Base-by-base conservation (phyloP, 2,329 filamentous ascomycete species). In the Nigrograna mackinnonii region DNA sequence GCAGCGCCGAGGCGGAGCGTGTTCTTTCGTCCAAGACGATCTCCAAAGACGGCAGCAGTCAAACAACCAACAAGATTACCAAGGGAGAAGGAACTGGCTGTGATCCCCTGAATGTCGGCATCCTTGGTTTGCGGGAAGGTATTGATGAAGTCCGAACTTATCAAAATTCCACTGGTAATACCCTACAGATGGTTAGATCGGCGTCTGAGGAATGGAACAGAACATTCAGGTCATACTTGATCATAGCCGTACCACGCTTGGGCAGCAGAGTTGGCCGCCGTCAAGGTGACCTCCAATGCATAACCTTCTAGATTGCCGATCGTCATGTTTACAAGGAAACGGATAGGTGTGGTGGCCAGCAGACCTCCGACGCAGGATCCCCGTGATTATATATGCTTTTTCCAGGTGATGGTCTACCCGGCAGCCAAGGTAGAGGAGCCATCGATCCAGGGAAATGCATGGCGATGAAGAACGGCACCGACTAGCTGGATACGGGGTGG, bases 51-150 rank as follows among this genome's bases (percentile, higher is more conserved):
- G 26, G 48, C 48, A 14, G 52, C 52, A 19, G 47, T 34, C 18
- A 54, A 39, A 39, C 51, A 54, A 35, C 52, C 52, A 4, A 43
- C 48, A 16, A 55, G 38, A 22, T 53, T 48, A 16, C 54, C 46
- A 11, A 57, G 37, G 6, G 52, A 55, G 21, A 57, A 57, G 38
- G 49, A 55, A 28, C 54, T 57, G n/a, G 52, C 46, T 22, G 52
- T 55, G 22, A 55, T 57, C 6, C 52, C 54, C 30, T 57, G 47
- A 26, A 57, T 52, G 28, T 54, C 43, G 1, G 52, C 37, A 20
- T 49, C 39, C 19, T 42, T 50, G 20, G 52, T 55, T 34, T 56
- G 43, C 3, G 54, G 54, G 39, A 57, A 57, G 6, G 41, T 43
- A 18, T 47, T 19, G 37, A 57, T 47, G 39, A 57, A 57, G 32